Conservation (phyloP, 768 basidiomycete species). For the Naganishia onofrii region DNA sequence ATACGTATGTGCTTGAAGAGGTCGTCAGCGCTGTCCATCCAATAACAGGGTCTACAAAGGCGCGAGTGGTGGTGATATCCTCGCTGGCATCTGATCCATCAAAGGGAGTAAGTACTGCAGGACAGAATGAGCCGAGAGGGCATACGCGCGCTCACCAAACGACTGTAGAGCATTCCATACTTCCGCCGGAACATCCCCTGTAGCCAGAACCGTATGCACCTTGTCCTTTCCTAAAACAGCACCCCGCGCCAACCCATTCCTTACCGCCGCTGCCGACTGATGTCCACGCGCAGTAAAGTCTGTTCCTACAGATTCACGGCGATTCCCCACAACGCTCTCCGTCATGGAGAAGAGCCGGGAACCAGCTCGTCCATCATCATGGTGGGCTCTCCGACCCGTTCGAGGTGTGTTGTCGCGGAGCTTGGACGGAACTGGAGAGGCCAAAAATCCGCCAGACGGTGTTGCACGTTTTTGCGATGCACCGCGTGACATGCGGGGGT, state of each 20-base stretch:
- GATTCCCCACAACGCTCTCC: background rate
- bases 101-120: background rate
- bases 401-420: conserved; percentile 11
- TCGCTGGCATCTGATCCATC: background rate
- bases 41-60: background rate
- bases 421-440: conserved; percentile 12
- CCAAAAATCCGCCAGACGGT: background rate
- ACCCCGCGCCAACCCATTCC: conserved; percentile 9
- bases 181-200: conserved; percentile 7
- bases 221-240: conserved; percentile 12
- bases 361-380: background rate
- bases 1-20: conserved; percentile 6
- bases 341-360: conserved; percentile 11
- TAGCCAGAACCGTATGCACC: conserved; percentile 4
- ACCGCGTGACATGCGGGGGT: background rate
- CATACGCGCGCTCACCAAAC: background rate
- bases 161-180: conserved; percentile 13
- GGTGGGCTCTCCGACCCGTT: too few species aligned
- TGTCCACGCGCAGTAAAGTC: background rate
- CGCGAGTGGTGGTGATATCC: background rate
- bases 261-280: background rate
- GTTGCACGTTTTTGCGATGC: background rate
- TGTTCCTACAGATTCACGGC: background rate
- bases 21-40: conserved; percentile 10
- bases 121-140: background rate